Evolutionary conservation across 192 early-diverging fungal genomes (phyloP).

Genomic region (Backusella sp.): DNA sequence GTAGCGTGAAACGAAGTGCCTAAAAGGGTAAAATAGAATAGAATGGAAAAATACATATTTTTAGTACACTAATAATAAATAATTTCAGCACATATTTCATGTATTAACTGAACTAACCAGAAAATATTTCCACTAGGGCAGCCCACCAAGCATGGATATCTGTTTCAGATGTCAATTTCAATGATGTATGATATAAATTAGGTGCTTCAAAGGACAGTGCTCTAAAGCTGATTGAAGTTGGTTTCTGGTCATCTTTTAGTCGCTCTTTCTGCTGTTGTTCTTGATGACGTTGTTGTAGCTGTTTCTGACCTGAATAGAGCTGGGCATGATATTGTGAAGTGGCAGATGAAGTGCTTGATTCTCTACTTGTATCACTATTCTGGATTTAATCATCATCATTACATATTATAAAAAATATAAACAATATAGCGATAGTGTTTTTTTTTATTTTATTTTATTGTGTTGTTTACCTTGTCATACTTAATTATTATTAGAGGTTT

Average conservation of each 20-base stretch:
- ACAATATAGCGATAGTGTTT: neutral
- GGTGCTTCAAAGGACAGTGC: constrained; percentile 31
- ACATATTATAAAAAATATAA: constrained; percentile 4
- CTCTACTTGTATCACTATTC: constrained; percentile 13
- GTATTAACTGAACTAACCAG: constrained; percentile 1
- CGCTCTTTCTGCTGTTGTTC: neutral
- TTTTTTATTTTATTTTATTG: neutral
- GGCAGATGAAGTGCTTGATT: constrained; percentile 11
- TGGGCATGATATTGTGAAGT: constrained; percentile 33
- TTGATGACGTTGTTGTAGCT: constrained; percentile 15
- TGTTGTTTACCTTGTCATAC: neutral
- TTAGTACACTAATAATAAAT: neutral
- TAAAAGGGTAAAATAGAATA: neutral
- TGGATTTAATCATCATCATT: constrained; percentile 10
- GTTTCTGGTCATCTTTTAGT: neutral
- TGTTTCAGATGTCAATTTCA: constrained; percentile 40
- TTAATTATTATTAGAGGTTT: neutral
- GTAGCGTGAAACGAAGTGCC: constrained; percentile 36
- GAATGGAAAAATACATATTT: neutral
- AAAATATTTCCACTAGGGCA: constrained; percentile 35
- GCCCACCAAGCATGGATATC: constrained; percentile 42
- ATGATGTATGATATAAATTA: constrained; percentile 40
- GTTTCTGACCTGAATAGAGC: constrained; percentile 31
- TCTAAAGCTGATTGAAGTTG: constrained; percentile 6
- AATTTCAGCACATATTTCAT: neutral